Percentiles rank a stretch among this genome's conserved stretches.
phyloP scores from a whole-genome alignment of 768 basidiomycete genomes.

The Boletus sp. region DNA sequence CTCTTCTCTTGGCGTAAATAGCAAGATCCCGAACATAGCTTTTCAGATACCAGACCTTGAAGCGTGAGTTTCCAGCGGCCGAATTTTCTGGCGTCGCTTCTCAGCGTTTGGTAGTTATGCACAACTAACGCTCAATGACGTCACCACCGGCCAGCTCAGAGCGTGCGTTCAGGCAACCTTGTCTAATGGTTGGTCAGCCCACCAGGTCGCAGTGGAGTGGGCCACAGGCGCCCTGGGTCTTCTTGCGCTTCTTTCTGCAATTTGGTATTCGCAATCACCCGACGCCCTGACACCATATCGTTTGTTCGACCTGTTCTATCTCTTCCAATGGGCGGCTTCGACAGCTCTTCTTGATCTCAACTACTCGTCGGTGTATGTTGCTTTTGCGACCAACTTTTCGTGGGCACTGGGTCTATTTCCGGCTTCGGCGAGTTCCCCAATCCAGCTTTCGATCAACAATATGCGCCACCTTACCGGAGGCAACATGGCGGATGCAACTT shows the following conservation, averaged over 20 bases:
- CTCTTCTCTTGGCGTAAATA: conserved; percentile 49
- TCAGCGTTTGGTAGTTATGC: conserved; percentile 44
- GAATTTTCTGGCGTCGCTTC: neutral
- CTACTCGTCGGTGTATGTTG: conserved; percentile 79
- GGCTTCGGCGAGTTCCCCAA: conserved; percentile 46
- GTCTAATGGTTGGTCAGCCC: conserved; percentile 85
- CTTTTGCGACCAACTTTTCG: conserved; percentile 81
- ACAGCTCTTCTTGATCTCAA: conserved; percentile 81
- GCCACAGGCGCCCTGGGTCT: conserved; percentile 64
- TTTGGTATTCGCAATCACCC: conserved; percentile 55
- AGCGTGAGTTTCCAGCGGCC: conserved; percentile 37
- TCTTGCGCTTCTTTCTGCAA: conserved; percentile 51
- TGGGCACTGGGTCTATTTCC: conserved; percentile 82
- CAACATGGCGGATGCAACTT: conserved; percentile 54
- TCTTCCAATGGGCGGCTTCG: conserved; percentile 82
- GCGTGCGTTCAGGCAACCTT: conserved; percentile 92
- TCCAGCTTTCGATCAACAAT: conserved; percentile 75
- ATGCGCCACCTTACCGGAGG: conserved; percentile 87
- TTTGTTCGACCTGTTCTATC: conserved; percentile 74
- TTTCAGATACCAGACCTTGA: conserved; percentile 90
- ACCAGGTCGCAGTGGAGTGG: conserved; percentile 76
- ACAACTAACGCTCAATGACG: conserved; percentile 69
- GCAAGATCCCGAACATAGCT: conserved; percentile 71
- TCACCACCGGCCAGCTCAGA: conserved; percentile 65
- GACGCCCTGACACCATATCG: conserved; percentile 67